Evolutionary conservation across 164 flowering plant genomes (phyloP).

Genomic region (Annona squamosa): DNA sequence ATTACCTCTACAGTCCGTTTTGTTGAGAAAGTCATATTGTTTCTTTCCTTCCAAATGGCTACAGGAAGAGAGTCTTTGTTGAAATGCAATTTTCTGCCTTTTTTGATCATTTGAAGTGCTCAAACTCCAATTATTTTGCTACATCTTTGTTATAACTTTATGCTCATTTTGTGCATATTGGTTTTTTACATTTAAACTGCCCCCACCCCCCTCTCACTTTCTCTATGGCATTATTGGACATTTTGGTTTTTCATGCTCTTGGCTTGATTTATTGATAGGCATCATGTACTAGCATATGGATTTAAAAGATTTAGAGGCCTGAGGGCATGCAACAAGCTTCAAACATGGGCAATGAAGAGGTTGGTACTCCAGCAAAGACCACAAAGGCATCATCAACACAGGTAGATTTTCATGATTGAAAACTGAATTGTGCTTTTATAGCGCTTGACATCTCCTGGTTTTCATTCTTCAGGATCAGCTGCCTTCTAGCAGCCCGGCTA

Average conservation of each 20-base stretch:
- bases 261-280: constrained; percentile 5
- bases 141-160: too few relatives aligned
- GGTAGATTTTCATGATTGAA: constrained; percentile 9
- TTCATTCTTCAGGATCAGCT: constrained; percentile 23
- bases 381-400: constrained; percentile 22
- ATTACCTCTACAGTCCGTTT: too few relatives aligned
- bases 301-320: background rate
- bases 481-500: constrained; percentile 23
- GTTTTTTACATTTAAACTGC: too few relatives aligned
- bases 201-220: background rate
- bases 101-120: too few relatives aligned
- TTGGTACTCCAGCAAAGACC: constrained; percentile 22
- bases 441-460: background rate
- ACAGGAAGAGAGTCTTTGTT: too few relatives aligned
- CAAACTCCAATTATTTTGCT: too few relatives aligned
- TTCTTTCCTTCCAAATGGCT: too few relatives aligned
- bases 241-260: background rate
- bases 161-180: too few relatives aligned
- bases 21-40: too few relatives aligned
- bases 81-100: too few relatives aligned
- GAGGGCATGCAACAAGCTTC: constrained; percentile 14
- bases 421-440: constrained; percentile 2
- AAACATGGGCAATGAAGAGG: constrained; percentile 28
- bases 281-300: background rate
- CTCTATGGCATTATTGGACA: background rate